phyloP scores from a whole-genome alignment of 1,284 basidiomycete species.

The Tilletia horrida region DNA sequence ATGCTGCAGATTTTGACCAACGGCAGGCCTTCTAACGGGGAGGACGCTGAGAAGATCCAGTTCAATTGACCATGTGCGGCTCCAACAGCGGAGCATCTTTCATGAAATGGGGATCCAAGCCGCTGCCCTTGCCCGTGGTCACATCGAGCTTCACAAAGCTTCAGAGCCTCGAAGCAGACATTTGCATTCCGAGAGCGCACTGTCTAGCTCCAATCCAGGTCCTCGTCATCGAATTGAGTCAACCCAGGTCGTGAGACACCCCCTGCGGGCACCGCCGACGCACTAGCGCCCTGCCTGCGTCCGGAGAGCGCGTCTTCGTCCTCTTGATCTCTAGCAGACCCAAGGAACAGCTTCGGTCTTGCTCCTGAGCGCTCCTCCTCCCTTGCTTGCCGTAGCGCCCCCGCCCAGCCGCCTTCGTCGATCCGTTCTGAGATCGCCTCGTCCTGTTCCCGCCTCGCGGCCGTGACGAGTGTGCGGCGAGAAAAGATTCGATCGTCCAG shows the following conservation, averaged over 20 bases:
- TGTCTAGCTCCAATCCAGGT: constrained; percentile 44
- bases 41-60: too few relatives aligned
- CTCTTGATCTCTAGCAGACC: not conserved
- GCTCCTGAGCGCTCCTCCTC: constrained; percentile 28
- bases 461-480: constrained; percentile 6
- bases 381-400: constrained; percentile 36
- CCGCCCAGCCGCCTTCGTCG: constrained; percentile 47
- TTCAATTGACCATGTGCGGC: too few relatives aligned
- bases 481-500: constrained; percentile 5
- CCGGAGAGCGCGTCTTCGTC: constrained; percentile 19
- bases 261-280: constrained; percentile 22
- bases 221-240: constrained; percentile 40
- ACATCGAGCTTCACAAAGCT: too few relatives aligned
- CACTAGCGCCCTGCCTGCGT: constrained; percentile 31
- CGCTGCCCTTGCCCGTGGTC: too few relatives aligned
- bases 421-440: constrained; percentile 32
- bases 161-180: not conserved
- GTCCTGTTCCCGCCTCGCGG: constrained; percentile 5
- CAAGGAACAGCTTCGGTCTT: not conserved
- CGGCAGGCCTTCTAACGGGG: too few relatives aligned
- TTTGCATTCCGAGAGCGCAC: not conserved
- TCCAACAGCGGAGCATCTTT: too few relatives aligned
- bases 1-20: too few relatives aligned
- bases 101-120: too few relatives aligned
- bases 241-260: constrained; percentile 22